Evolutionary conservation across 2,329 filamentous ascomycete genomes (phyloP).

Genomic region (Phoma sp.): DNA sequence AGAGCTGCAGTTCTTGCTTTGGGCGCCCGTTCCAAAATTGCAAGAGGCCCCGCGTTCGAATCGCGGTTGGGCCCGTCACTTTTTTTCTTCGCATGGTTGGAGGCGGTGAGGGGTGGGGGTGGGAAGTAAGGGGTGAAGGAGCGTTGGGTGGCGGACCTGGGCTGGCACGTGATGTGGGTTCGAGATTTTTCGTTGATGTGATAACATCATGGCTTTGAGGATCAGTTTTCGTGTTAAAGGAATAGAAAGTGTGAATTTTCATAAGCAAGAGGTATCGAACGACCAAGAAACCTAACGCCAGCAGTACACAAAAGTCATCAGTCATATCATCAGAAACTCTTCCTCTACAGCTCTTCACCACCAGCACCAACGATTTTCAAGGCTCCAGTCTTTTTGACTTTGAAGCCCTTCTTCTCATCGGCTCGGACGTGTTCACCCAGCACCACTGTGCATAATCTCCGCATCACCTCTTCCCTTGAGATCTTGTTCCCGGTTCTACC

Average conservation of each 20-base stretch:
- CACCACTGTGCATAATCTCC: constrained; percentile 42
- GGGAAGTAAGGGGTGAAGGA: neutral
- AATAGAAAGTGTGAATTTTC: neutral
- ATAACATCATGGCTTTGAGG: too few relatives aligned
- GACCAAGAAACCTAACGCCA: neutral
- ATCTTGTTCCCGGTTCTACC: constrained; percentile 32
- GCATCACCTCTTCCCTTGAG: constrained; percentile 34
- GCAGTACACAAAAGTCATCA: neutral
- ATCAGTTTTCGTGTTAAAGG: neutral
- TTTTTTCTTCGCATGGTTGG: neutral
- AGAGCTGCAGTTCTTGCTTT: neutral
- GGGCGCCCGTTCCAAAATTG: constrained; percentile 13
- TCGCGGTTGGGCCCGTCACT: neutral
- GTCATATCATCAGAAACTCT: neutral
- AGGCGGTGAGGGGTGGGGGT: neutral
- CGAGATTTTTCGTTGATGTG: too few relatives aligned
- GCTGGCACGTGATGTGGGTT: too few relatives aligned
- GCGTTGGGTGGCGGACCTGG: too few relatives aligned
- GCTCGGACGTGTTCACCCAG: constrained; percentile 41
- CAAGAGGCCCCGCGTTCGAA: constrained; percentile 21
- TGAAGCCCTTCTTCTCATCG: constrained; percentile 43
- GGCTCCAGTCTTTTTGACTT: constrained; percentile 22
- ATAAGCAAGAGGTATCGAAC: constrained; percentile 12
- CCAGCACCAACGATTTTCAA: constrained; percentile 20
- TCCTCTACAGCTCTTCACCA: constrained; percentile 3